Conservation (phyloP, 306 rosid genomes). For the Luffa acutangula region DNA sequence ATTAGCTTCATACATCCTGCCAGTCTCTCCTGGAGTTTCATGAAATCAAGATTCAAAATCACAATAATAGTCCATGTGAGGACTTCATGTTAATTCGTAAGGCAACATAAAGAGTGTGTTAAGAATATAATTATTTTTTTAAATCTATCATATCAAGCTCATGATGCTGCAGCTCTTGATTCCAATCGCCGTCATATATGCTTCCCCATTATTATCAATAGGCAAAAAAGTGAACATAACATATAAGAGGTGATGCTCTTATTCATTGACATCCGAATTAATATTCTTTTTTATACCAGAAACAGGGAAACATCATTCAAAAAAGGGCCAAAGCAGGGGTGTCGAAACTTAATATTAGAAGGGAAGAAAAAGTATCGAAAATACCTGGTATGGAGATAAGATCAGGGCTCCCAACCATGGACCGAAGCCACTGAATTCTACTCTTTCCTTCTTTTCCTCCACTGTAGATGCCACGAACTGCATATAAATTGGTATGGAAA, state of each 20-base stretch:
- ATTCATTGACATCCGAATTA: neutral
- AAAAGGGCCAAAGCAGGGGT: neutral
- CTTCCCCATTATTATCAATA: neutral
- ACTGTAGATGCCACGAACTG: conserved; percentile 78
- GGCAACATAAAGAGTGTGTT: neutral
- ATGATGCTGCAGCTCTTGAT: neutral
- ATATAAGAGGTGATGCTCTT: neutral
- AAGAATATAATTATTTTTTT: neutral
- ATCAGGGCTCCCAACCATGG: conserved; percentile 99
- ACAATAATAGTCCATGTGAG: neutral
- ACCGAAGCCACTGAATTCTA: conserved; percentile 95
- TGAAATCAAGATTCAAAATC: conserved; percentile 6
- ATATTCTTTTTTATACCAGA: neutral
- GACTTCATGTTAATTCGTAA: neutral
- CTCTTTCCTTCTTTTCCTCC: conserved; percentile 99
- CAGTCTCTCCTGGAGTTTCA: conserved; percentile 66
- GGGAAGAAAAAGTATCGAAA: conserved; percentile 14
- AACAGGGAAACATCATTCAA: neutral
- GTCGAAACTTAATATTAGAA: neutral
- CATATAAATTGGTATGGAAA: conserved; percentile 91
- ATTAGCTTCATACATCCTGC: conserved; percentile 90
- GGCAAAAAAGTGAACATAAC: neutral
- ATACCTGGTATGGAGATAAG: conserved; percentile 91
- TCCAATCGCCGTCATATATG: neutral
- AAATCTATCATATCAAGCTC: neutral